phyloP scores from a whole-genome alignment of 495 filamentous ascomycete genomes.

The Lasiosphaeria ovina region DNA sequence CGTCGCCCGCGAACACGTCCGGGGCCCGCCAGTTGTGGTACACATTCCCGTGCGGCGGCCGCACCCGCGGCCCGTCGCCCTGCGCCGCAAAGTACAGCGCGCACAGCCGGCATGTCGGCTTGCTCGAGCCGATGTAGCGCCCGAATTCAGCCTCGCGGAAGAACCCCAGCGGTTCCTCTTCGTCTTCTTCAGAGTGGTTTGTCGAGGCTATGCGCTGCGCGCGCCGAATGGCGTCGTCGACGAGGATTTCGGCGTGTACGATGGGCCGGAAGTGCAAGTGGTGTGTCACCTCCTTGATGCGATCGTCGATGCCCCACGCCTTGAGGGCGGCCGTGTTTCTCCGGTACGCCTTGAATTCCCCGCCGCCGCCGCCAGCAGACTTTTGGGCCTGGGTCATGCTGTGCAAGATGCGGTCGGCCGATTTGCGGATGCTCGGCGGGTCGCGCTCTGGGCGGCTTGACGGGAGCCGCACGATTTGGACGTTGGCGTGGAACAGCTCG shows the following conservation, averaged over 20 bases:
- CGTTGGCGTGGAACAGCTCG: constrained; percentile 14
- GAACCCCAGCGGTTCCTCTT: constrained; percentile 21
- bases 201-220: not conserved
- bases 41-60: constrained; percentile 31
- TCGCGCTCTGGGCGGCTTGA: not conserved
- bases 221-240: constrained; percentile 9
- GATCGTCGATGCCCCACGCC: not conserved
- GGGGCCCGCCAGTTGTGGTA: constrained; percentile 33
- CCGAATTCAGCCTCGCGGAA: constrained; percentile 26
- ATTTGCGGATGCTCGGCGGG: constrained; percentile 5
- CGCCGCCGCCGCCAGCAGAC: too few species aligned
- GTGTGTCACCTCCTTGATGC: not conserved
- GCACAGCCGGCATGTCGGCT: constrained; percentile 42
- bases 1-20: not conserved
- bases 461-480: constrained; percentile 10
- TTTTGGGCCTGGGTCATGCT: not conserved
- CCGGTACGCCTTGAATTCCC: not conserved
- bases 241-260: constrained; percentile 38
- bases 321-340: not conserved
- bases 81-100: constrained; percentile 30
- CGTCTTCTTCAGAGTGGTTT: not conserved
- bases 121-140: constrained; percentile 38
- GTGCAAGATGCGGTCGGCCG: not conserved
- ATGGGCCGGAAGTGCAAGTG: constrained; percentile 16
- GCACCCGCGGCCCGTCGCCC: constrained; percentile 21